Evolutionary conservation across 495 filamentous ascomycete genomes (phyloP), one percentile per base, ranked within the genome.

Genomic region (Trichoderma parareesei): DNA sequence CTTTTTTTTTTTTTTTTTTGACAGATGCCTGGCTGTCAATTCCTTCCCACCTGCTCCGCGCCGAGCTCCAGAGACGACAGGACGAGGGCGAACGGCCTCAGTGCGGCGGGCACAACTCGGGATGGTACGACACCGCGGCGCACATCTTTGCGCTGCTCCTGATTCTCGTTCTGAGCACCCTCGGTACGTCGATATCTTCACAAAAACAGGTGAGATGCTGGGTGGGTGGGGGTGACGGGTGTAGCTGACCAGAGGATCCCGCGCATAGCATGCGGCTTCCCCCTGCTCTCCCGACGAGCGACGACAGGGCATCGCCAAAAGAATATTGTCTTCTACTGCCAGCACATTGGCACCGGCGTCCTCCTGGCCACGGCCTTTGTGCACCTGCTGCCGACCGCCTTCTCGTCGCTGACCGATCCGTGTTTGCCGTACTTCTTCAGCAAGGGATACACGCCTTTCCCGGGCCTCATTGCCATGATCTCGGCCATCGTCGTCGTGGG

Each of bases 281-380:
- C 85, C 35, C 73, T 87, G 64, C 76, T 87, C 69, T 82, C 79
- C 20, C 74, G 81, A 60, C 75, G 82, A 71, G 70, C 75, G 42
- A 75, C 81, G 43, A 70, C 75, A 66, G 74, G 79, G 67, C 71
- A 74, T 66, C 69, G 74, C 55, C 76, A 81, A 67, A 72, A 70
- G 62, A 78, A 69, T 65, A 81, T 86, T 67, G 76, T 93, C 67
- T 92, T 92, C 75, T 73, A 89, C 57, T 90, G 88, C 38, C 88
- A 90, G 62, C 89, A 93, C 75, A 93, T 95, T 68, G 91, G 91
- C 44, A 94, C 91, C 5, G 91, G 91, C 33, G 91, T 95, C 9
- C 76, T 95, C 40, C 89, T 94, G 66, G 90, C 91, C 20, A 93
- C 91, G n/a, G 90, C 91, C 53, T 95, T 95, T 71, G 91, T 94